Percentiles rank a stretch among this genome's conserved stretches.
Conservation (phyloP, 768 basidiomycete species). For the Lactifluus volemus region DNA sequence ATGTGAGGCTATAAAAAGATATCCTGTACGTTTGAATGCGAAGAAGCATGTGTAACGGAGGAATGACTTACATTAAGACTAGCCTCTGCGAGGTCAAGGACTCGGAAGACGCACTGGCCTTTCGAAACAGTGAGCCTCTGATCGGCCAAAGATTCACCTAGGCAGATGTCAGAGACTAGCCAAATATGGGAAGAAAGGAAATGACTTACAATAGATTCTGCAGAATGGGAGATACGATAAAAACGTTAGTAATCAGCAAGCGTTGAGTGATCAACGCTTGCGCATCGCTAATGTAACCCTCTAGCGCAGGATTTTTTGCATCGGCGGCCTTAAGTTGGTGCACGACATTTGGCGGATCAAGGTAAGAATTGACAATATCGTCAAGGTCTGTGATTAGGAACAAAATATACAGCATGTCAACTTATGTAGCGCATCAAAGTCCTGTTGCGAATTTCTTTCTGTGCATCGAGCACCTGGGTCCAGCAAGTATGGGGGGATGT, state of each 20-base stretch:
- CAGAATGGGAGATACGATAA: slow-evolving; percentile 48
- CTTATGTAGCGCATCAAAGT: too few relatives aligned
- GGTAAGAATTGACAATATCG: slow-evolving; percentile 55
- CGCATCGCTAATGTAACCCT: slow-evolving; percentile 59
- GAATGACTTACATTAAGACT: slow-evolving; percentile 39
- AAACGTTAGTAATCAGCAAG: slow-evolving; percentile 1
- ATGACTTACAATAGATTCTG: slow-evolving; percentile 51
- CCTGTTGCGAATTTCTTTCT: too few relatives aligned
- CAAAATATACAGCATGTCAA: too few relatives aligned
- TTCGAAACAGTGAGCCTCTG: slow-evolving; percentile 34
- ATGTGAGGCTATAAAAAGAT: slow-evolving; percentile 35
- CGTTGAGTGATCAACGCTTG: slow-evolving; percentile 30
- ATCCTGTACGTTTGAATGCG: background rate
- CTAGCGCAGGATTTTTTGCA: slow-evolving; percentile 34
- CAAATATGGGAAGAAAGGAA: background rate
- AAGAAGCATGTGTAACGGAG: background rate
- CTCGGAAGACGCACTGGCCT: slow-evolving; percentile 45
- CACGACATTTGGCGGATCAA: slow-evolving; percentile 32
- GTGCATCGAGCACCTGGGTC: too few relatives aligned
- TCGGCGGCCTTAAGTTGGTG: slow-evolving; percentile 31
- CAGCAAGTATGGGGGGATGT: too few relatives aligned
- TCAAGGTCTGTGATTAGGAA: too few relatives aligned
- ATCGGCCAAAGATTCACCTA: slow-evolving; percentile 42
- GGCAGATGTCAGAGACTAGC: background rate
- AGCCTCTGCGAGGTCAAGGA: slow-evolving; percentile 48